Percentiles rank a stretch among this genome's conserved stretches.
phyloP scores from a whole-genome alignment of 2,329 filamentous ascomycete species.

The Chlorencoelia australis region DNA sequence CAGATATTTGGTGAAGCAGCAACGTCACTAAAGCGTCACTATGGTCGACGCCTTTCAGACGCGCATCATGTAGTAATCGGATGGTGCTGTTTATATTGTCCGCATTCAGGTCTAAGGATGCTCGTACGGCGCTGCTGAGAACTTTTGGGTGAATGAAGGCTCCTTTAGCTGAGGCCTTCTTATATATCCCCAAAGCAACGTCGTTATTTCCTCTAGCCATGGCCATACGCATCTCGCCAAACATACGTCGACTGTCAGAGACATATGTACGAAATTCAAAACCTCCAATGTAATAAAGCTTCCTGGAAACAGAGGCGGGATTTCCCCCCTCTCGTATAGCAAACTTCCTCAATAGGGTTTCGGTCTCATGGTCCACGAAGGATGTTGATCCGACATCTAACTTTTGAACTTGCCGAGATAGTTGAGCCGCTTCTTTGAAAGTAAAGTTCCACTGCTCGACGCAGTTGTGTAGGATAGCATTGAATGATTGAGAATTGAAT shows the following conservation, averaged over 20 bases:
- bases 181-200: constrained; percentile 20
- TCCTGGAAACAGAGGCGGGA: neutral
- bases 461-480: constrained; percentile 22
- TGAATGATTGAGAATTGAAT: constrained; percentile 20
- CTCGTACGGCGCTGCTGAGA: constrained; percentile 18
- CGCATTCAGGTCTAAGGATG: constrained; percentile 14
- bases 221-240: constrained; percentile 14
- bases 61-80: constrained; percentile 17
- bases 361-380: constrained; percentile 13
- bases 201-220: constrained; percentile 10
- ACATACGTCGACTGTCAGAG: constrained; percentile 7
- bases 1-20: constrained; percentile 19
- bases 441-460: constrained; percentile 16
- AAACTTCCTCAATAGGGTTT: constrained; percentile 15
- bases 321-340: constrained; percentile 8
- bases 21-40: constrained; percentile 13
- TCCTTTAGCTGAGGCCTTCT: constrained; percentile 9
- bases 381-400: neutral
- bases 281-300: constrained; percentile 1
- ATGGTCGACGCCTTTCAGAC: constrained; percentile 13
- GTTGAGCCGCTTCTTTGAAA: constrained; percentile 14
- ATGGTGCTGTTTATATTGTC: constrained; percentile 9
- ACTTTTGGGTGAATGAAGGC: constrained; percentile 8
- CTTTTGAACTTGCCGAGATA: constrained; percentile 14
- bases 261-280: neutral